Evolutionary conservation across 1,284 basidiomycete genomes (phyloP).

Genomic region (Rugosomyces carneus): DNA sequence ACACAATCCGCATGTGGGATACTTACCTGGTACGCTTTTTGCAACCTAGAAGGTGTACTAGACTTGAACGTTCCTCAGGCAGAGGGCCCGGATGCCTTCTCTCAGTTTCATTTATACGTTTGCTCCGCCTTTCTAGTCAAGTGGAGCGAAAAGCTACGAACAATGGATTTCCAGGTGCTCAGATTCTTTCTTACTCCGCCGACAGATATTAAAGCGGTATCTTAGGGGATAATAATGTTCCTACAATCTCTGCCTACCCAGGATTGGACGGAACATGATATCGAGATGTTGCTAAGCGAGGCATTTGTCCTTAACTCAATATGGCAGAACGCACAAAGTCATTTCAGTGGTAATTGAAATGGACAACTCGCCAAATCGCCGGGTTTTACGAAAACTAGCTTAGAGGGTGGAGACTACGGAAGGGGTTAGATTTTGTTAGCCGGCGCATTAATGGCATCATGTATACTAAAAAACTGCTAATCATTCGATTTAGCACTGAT

Average conservation of each 20-base stretch:
- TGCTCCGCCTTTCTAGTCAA: constrained; percentile 91
- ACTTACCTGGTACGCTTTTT: constrained; percentile 78
- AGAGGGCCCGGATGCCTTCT: constrained; percentile 92
- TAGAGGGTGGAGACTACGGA: no score
- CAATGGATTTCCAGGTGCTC: constrained; percentile 94
- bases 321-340: constrained; percentile 93
- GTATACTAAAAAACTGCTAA: constrained; percentile 1
- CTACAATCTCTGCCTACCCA: constrained; percentile 94
- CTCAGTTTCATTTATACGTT: constrained; percentile 94
- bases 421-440: not conserved
- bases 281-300: constrained; percentile 91
- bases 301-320: constrained; percentile 93
- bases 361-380: not conserved
- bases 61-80: constrained; percentile 45
- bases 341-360: constrained; percentile 56
- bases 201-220: constrained; percentile 1
- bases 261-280: constrained; percentile 92
- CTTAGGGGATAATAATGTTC: constrained; percentile 97
- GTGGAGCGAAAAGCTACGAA: constrained; percentile 84
- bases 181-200: not conserved
- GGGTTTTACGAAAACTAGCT: no score
- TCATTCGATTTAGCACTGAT: constrained; percentile 31
- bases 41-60: not conserved
- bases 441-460: not conserved
- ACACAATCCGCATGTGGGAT: constrained; percentile 98